A percentile compares a stretch with the other conserved stretches of the same genome.
phyloP scores from a whole-genome alignment of 331 rosid species.

The Pyrus hybrid region DNA sequence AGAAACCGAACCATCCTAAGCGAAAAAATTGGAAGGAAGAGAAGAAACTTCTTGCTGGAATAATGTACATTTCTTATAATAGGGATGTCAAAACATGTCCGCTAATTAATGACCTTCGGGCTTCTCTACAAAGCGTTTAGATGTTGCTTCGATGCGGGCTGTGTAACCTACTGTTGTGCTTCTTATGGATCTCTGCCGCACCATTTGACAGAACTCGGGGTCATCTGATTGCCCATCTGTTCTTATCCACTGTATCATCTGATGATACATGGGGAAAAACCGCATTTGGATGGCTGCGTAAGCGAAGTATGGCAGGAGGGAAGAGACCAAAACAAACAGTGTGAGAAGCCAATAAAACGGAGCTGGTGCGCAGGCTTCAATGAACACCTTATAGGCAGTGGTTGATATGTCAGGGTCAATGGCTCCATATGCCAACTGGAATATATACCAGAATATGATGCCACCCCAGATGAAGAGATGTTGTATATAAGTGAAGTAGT shows the following conservation, averaged over 20 bases:
- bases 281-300: conserved; percentile 65
- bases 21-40: conserved; percentile 6
- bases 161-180: conserved; percentile 84
- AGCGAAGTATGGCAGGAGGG: conserved; percentile 63
- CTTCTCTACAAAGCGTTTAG: conserved; percentile 37
- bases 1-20: not conserved
- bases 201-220: conserved; percentile 65
- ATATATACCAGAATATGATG: conserved; percentile 64
- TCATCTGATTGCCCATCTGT: conserved; percentile 63
- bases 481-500: conserved; percentile 83
- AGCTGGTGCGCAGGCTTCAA: conserved; percentile 84
- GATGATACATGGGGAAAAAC: conserved; percentile 86
- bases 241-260: conserved; percentile 89
- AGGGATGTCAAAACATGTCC: not conserved
- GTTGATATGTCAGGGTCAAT: conserved; percentile 52
- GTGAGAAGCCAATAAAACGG: conserved; percentile 74
- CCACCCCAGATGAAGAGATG: conserved; percentile 95
- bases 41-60: not conserved
- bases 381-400: conserved; percentile 75
- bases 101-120: not conserved
- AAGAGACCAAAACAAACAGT: conserved; percentile 38
- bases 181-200: conserved; percentile 66
- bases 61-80: not conserved
- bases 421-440: conserved; percentile 88
- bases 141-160: conserved; percentile 71